A percentile compares a stretch with the other conserved stretches of the same genome.
phyloP scores from a whole-genome alignment of 805 yeast genomes.

The Saturnispora zaruensis region DNA sequence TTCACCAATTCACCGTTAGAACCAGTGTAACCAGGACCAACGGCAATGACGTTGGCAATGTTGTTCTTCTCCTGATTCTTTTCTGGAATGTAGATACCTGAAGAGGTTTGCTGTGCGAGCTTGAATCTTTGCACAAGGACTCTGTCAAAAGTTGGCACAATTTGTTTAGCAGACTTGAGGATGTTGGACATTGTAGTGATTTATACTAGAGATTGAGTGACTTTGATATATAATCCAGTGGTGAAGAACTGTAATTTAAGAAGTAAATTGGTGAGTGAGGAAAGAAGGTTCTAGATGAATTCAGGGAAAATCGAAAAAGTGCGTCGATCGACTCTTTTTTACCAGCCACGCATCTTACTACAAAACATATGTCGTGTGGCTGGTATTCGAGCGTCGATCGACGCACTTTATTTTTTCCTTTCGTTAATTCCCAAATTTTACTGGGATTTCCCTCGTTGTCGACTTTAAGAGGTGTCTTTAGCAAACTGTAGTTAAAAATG shows the following conservation, averaged over 20 bases:
- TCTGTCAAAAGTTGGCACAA: slow-evolving; percentile 92
- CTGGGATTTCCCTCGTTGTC: not conserved
- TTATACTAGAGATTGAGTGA: not conserved
- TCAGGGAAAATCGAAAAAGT: no score
- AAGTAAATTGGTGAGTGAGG: not conserved
- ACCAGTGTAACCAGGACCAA: slow-evolving; percentile 88
- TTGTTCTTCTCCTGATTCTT: slow-evolving; percentile 91
- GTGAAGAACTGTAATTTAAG: not conserved
- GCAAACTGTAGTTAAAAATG: slow-evolving; percentile 37
- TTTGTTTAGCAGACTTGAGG: slow-evolving; percentile 74
- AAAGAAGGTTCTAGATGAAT: not conserved
- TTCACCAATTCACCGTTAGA: slow-evolving; percentile 64
- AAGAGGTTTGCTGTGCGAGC: slow-evolving; percentile 84
- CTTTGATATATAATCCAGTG: not conserved
- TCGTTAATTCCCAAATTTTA: not conserved
- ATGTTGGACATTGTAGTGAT: slow-evolving; percentile 38
- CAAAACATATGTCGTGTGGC: not conserved
- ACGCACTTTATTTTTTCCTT: not conserved
- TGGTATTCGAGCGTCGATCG: not conserved
- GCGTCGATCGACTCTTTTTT: not conserved
- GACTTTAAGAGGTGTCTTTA: not conserved
- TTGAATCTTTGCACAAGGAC: slow-evolving; percentile 90
- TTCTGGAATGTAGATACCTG: slow-evolving; percentile 91
- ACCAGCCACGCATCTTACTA: not conserved
- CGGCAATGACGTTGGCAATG: slow-evolving; percentile 86